Conservation (phyloP, 2,329 filamentous ascomycete species). For the Aspergillus sp. region DNA sequence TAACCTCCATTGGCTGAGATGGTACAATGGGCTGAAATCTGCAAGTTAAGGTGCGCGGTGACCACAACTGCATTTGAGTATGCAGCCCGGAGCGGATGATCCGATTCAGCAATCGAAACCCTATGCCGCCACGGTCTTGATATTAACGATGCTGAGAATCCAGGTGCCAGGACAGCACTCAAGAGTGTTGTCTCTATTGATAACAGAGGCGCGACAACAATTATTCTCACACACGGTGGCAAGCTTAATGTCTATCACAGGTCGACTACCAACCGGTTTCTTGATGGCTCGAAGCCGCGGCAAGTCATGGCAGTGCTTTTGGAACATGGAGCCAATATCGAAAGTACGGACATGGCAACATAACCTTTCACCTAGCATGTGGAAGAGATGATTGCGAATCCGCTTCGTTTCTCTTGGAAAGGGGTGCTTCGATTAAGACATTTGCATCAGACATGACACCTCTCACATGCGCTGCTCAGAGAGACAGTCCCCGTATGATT, state of each 20-base stretch:
- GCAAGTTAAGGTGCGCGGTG: not conserved
- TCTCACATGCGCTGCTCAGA: slow-evolving; percentile 1
- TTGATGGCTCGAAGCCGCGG: not conserved
- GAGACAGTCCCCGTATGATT: slow-evolving; percentile 3
- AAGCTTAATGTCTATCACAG: not conserved
- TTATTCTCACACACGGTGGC: not conserved
- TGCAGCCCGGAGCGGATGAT: slow-evolving; percentile 9
- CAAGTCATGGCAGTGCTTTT: not conserved
- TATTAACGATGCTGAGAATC: slow-evolving; percentile 8
- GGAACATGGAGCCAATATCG: not conserved
- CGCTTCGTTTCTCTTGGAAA: not conserved
- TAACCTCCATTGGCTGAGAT: slow-evolving; percentile 13
- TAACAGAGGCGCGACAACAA: not conserved
- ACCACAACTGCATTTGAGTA: slow-evolving; percentile 6
- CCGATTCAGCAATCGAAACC: slow-evolving; percentile 7
- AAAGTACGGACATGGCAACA: not conserved
- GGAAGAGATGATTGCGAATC: not conserved
- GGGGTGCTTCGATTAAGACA: not conserved
- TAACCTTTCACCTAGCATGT: slow-evolving; percentile 5
- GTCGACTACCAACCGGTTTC: too few relatives aligned
- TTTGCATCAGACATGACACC: not conserved
- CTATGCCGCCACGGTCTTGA: slow-evolving; percentile 10
- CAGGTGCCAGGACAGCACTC: too few relatives aligned
- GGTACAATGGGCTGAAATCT: slow-evolving; percentile 10
- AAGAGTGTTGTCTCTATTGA: too few relatives aligned